Base-by-base conservation (phyloP, 2,329 filamentous ascomycete genomes). In the Incumbomyces lentus region DNA sequence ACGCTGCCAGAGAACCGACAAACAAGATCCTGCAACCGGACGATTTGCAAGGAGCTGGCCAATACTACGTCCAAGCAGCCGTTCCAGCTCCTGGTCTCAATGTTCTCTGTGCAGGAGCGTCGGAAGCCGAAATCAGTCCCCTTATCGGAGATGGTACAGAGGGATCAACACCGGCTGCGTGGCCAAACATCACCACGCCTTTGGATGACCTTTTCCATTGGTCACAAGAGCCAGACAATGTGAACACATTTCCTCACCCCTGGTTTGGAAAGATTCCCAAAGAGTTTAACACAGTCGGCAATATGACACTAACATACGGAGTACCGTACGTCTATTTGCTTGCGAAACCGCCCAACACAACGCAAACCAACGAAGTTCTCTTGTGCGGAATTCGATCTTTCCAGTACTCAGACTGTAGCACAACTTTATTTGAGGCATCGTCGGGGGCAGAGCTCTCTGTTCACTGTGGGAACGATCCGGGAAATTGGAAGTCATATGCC, bases 21-120 rank as follows among this genome's bases (percentile, higher is more conserved):
- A 90, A 90, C 56, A 61, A 65, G 0, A 85, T 92, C 26, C 63
- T 85, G 7, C 85, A 90, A 55, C 85, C 86, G 0, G 68, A 72
- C 6, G 76, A 80, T 16, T 66, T 80, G 10, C 72, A 67, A 1
- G 83, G 82, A 0, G 71, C 85, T 7, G 85, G 84, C 10, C 75
- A 81, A 40, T 89, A 87, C 60, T 69, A 68, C 2, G 67, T 90
- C 2, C 66, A 69, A 12, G 86, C 84, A 0, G 79, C 82, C 0
- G 81, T 87, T 0, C 76, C 82, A 0, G 83, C 80, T 0, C 84
- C 85, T 0, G 71, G 75, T 0, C 64, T 89, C 37, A 86, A 89
- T 52, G 81, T 86, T 0, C 62, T 88, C 29, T 92, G 86, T 55
- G 81, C 75, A 1, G 83, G 84, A 35, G 70, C 88, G 68, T 70